Conservation (phyloP, 2,329 filamentous ascomycete genomes). For the Lasiodiplodia sp. region DNA sequence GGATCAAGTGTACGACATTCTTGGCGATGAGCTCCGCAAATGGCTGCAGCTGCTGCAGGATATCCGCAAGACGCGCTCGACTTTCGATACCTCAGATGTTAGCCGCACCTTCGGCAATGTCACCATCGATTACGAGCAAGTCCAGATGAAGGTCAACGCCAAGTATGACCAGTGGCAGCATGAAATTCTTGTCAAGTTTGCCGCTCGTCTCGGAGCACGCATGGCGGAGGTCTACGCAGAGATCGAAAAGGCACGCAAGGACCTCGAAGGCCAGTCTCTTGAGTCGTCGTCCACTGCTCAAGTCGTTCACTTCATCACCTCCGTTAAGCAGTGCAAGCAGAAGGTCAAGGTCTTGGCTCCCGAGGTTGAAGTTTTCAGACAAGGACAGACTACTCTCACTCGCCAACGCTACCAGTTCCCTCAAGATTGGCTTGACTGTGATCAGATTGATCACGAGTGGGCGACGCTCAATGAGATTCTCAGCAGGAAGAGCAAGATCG, state of each 20-base stretch:
- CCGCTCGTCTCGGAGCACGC: conserved; percentile 81
- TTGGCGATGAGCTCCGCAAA: conserved; percentile 88
- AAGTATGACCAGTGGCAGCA: conserved; percentile 99
- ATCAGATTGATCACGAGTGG: conserved; percentile 97
- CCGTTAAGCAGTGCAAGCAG: conserved; percentile 93
- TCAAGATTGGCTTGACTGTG: conserved; percentile 91
- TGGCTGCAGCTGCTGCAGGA: conserved; percentile 98
- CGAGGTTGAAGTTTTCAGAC: conserved; percentile 93
- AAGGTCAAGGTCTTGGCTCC: conserved; percentile 94
- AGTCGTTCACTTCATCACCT: conserved; percentile 97
- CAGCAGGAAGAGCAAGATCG: conserved; percentile 89
- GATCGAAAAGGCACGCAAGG: conserved; percentile 86
- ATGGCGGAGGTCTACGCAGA: conserved; percentile 94
- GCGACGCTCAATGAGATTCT: conserved; percentile 90
- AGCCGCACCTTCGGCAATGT: conserved; percentile 92
- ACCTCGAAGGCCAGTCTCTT: conserved; percentile 89
- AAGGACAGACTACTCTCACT: conserved; percentile 90
- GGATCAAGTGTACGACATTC: conserved; percentile 89
- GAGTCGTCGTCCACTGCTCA: conserved; percentile 96
- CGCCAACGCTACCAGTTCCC: conserved; percentile 95
- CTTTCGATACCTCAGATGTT: conserved; percentile 96
- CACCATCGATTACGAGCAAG: conserved; percentile 96
- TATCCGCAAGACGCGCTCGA: conserved; percentile 91
- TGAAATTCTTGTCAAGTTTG: conserved; percentile 94
- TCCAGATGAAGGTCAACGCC: conserved; percentile 97